Conservation (phyloP, 805 yeast genomes). For the Barnettozyma wickerhamii region DNA sequence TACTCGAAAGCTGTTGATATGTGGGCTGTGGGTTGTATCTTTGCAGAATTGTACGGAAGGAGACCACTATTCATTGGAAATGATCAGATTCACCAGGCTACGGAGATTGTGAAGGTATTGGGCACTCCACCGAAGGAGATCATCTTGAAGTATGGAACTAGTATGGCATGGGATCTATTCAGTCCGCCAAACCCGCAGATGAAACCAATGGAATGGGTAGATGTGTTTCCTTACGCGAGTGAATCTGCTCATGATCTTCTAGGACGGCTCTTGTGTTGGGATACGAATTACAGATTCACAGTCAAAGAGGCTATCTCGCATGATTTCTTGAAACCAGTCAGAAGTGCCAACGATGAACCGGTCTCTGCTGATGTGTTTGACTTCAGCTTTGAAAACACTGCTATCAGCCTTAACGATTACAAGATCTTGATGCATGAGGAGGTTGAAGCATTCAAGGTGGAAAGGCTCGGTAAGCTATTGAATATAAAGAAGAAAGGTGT, state of each 20-base stretch:
- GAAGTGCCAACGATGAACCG: constrained; percentile 56
- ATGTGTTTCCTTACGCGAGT: constrained; percentile 61
- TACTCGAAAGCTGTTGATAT: constrained; percentile 75
- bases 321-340: constrained; percentile 47
- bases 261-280: constrained; percentile 59
- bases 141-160: constrained; percentile 40
- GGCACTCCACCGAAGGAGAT: constrained; percentile 63
- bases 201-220: constrained; percentile 42
- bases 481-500: constrained; percentile 1
- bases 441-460: constrained; percentile 44
- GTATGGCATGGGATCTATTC: constrained; percentile 43
- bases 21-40: constrained; percentile 93
- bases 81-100: constrained; percentile 65
- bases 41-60: constrained; percentile 80
- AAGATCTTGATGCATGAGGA: constrained; percentile 48
- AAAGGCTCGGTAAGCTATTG: constrained; percentile 18
- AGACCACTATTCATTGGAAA: constrained; percentile 77
- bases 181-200: constrained; percentile 40
- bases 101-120: constrained; percentile 59
- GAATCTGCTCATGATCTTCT: constrained; percentile 48
- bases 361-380: constrained; percentile 47
- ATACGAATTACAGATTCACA: constrained; percentile 45
- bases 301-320: constrained; percentile 58
- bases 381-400: constrained; percentile 57
- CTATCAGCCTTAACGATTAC: constrained; percentile 38